Percentiles rank a stretch among this genome's conserved stretches.
These are phyloP conservation scores for Tetrahymena thermophila DNA, from an alignment of 73 alveolate species.

Conservation along the genomic window DNA sequence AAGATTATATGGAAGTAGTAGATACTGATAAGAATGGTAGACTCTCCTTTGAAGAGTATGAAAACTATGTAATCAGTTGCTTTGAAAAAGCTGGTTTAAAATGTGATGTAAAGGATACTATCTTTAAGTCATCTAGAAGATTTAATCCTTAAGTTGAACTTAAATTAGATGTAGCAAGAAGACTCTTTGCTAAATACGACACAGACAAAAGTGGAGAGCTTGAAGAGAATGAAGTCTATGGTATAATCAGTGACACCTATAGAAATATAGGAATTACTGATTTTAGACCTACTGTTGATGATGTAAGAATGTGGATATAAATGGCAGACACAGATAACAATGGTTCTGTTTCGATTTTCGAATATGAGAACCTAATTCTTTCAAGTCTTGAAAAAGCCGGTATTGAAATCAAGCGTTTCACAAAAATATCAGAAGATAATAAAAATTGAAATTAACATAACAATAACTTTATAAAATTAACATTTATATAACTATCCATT, in stretches of 20 bases:
- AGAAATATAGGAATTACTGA: conserved; percentile 33
- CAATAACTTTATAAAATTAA: too few species aligned
- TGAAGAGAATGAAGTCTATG: conserved; percentile 42
- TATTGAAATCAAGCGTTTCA: neutral
- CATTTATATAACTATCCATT: too few species aligned
- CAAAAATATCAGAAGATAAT: neutral
- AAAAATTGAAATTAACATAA: too few species aligned
- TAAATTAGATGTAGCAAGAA: conserved; percentile 32
- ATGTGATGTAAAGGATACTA: neutral
- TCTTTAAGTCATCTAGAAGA: neutral
- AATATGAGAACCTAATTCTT: conserved; percentile 28
- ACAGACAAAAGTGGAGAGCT: conserved; percentile 40
- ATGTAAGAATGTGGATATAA: conserved; percentile 40
- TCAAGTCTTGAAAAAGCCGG: conserved; percentile 7
- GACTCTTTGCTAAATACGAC: conserved; percentile 24
- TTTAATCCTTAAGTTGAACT: conserved; percentile 17
- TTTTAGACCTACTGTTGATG: conserved; percentile 38
- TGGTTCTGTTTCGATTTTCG: conserved; percentile 27
- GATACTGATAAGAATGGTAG: neutral
- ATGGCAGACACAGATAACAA: conserved; percentile 42
- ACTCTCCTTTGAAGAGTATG: neutral
- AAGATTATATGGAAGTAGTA: neutral
- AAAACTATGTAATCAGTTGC: neutral
- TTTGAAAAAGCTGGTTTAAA: neutral
- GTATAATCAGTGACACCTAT: conserved; percentile 32